Percentiles rank a stretch among this genome's conserved stretches.
phyloP scores from a whole-genome alignment of 371 early-diverging fungal species.

The Fennellomyces sp. region DNA sequence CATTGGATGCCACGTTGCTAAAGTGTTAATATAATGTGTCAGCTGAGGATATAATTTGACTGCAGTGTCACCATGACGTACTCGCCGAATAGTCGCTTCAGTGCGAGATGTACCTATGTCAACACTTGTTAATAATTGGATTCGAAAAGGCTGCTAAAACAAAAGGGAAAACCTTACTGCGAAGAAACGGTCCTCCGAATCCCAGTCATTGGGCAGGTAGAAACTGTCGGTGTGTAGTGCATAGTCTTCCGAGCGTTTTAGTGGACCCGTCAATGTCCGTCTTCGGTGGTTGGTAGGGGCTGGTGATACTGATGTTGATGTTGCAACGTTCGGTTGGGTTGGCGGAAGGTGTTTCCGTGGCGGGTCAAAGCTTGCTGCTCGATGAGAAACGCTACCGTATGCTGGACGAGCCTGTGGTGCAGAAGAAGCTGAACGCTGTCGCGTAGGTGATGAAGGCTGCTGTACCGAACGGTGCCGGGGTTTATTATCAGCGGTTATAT shows the following conservation, averaged over 20 bases:
- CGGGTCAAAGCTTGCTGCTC: neutral
- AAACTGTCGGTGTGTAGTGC: neutral
- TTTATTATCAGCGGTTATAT: neutral
- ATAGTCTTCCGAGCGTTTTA: neutral
- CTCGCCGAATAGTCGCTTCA: conserved; percentile 19
- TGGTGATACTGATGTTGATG: neutral
- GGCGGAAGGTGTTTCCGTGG: neutral
- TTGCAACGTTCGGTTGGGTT: neutral
- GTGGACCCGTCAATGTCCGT: neutral
- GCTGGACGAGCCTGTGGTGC: neutral
- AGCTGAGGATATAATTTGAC: neutral
- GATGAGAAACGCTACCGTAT: neutral
- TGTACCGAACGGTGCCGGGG: neutral
- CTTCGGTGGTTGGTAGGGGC: neutral
- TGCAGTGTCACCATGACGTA: conserved; percentile 1
- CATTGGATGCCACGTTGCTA: conserved; percentile 11
- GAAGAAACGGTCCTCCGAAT: conserved; percentile 9
- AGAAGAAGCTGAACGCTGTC: neutral
- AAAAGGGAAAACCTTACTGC: conserved; percentile 16
- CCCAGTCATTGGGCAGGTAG: neutral
- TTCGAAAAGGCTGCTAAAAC: too few relatives aligned
- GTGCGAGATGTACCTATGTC: conserved; percentile 18
- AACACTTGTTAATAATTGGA: too few relatives aligned
- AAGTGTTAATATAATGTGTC: neutral
- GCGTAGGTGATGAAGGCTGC: neutral